These are phyloP conservation scores for Erucastrum elatum DNA, from an alignment of 345 rosid species.

Conservation along the genomic window DNA sequence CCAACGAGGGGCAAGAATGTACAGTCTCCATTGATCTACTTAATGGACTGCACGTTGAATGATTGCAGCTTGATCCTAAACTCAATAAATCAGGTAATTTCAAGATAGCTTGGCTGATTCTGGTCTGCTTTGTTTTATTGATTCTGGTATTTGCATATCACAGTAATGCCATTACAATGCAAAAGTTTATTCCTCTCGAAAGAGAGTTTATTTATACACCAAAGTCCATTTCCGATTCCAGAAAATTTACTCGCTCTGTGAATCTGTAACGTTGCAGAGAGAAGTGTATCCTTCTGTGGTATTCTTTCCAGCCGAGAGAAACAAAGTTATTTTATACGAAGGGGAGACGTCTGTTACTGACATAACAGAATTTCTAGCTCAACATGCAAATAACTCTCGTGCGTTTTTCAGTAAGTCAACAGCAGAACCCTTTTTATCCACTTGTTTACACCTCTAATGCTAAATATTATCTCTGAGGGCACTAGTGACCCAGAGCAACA, in stretches of 20 bases:
- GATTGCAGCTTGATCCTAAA: slow-evolving; percentile 80
- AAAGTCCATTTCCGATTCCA: background rate
- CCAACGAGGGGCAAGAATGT: slow-evolving; percentile 21
- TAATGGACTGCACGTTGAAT: slow-evolving; percentile 88
- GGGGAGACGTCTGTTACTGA: slow-evolving; percentile 74
- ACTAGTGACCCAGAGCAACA: no score
- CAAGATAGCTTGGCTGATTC: slow-evolving; percentile 19
- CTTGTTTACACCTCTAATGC: slow-evolving; percentile 1
- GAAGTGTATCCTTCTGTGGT: slow-evolving; percentile 80
- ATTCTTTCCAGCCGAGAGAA: slow-evolving; percentile 77
- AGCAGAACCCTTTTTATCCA: slow-evolving; percentile 6
- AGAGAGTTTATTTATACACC: background rate
- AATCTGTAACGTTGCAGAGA: slow-evolving; percentile 53
- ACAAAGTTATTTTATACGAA: slow-evolving; percentile 52
- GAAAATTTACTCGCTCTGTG: slow-evolving; percentile 9
- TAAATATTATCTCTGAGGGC: background rate
- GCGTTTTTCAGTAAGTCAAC: slow-evolving; percentile 52
- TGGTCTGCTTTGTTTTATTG: background rate
- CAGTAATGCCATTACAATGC: background rate
- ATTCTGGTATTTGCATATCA: slow-evolving; percentile 11
- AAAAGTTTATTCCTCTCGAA: slow-evolving; percentile 1
- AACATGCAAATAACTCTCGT: slow-evolving; percentile 57
- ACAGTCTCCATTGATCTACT: slow-evolving; percentile 65
- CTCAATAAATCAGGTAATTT: slow-evolving; percentile 61
- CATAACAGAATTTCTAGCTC: slow-evolving; percentile 66